A percentile compares a stretch with the other conserved stretches of the same genome.
Evolutionary conservation across 805 yeast species (phyloP).

Genomic region (Torulaspora franciscae): DNA sequence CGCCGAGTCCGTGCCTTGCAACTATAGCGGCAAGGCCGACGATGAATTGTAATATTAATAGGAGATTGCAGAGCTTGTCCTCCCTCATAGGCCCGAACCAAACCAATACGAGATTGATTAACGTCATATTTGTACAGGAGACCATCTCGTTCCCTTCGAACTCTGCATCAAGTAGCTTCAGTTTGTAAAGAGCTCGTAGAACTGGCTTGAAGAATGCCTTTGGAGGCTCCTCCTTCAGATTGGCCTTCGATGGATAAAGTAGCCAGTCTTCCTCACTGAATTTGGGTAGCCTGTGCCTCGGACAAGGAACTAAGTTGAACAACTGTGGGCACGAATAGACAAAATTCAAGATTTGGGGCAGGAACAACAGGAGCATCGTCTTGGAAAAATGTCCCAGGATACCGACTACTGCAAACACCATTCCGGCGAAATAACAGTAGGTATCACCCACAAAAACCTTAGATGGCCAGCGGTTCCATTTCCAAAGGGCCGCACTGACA

Average conservation of each 20-base stretch:
- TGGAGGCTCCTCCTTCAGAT: conserved; percentile 36
- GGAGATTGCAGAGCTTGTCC: conserved; percentile 58
- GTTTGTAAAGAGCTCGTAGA: conserved; percentile 43
- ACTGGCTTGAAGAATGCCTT: conserved; percentile 33
- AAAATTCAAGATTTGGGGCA: conserved; percentile 90
- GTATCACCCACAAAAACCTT: conserved; percentile 96
- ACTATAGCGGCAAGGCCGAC: conserved; percentile 63
- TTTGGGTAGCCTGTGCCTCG: conserved; percentile 88
- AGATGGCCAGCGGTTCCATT: conserved; percentile 88
- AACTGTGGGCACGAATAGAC: conserved; percentile 89
- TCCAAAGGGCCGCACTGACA: conserved; percentile 68
- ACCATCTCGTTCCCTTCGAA: conserved; percentile 35
- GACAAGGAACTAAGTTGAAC: conserved; percentile 83
- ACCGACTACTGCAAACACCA: conserved; percentile 97
- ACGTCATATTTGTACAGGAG: conserved; percentile 74
- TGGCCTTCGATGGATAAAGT: conserved; percentile 66
- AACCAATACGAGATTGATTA: conserved; percentile 76
- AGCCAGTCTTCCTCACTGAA: conserved; percentile 64
- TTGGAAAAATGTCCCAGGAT: conserved; percentile 95
- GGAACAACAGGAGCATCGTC: conserved; percentile 76
- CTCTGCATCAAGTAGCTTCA: conserved; percentile 46
- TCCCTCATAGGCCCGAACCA: conserved; percentile 90
- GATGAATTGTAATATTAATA: conserved; percentile 57
- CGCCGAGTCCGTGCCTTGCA: conserved; percentile 79
- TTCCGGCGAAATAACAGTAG: conserved; percentile 95